These are phyloP conservation scores for Lepiota venenata DNA, from an alignment of 768 basidiomycete species.

Conservation along the genomic window DNA sequence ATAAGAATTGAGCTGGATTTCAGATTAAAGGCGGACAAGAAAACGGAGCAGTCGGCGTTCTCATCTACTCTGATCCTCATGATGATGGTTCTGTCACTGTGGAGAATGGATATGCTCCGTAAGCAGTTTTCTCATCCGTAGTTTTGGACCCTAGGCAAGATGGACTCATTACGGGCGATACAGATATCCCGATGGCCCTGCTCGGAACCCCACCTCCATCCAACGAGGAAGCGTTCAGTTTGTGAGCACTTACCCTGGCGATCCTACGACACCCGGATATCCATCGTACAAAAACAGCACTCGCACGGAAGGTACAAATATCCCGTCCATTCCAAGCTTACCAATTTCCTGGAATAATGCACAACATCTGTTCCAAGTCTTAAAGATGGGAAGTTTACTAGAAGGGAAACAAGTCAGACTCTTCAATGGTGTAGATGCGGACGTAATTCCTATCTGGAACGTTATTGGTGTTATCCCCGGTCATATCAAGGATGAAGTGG, in stretches of 20 bases:
- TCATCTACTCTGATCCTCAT: slow-evolving; percentile 81
- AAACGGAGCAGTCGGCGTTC: slow-evolving; percentile 65
- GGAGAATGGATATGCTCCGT: slow-evolving; percentile 66
- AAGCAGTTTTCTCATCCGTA: neutral
- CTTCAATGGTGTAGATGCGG: slow-evolving; percentile 63
- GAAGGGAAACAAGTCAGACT: slow-evolving; percentile 38
- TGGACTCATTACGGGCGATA: too few relatives aligned
- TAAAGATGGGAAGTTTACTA: slow-evolving; percentile 14
- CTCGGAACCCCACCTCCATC: slow-evolving; percentile 77
- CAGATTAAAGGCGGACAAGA: slow-evolving; percentile 81
- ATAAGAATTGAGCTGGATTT: slow-evolving; percentile 9
- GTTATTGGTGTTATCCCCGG: slow-evolving; percentile 81
- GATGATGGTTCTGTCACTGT: slow-evolving; percentile 78
- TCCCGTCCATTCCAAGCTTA: slow-evolving; percentile 79
- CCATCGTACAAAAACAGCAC: slow-evolving; percentile 85
- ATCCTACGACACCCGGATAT: slow-evolving; percentile 83
- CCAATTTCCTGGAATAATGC: slow-evolving; percentile 90
- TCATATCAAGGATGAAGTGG: slow-evolving; percentile 76
- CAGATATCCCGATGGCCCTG: slow-evolving; percentile 81
- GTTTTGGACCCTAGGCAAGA: neutral
- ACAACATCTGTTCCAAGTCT: slow-evolving; percentile 44
- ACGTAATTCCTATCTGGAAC: slow-evolving; percentile 91
- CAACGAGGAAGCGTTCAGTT: slow-evolving; percentile 82
- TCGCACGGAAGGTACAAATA: slow-evolving; percentile 53
- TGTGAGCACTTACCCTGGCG: slow-evolving; percentile 64